These are phyloP conservation scores for Pholiota adiposa DNA, from an alignment of 1,284 basidiomycete species.

Conservation along the genomic window DNA sequence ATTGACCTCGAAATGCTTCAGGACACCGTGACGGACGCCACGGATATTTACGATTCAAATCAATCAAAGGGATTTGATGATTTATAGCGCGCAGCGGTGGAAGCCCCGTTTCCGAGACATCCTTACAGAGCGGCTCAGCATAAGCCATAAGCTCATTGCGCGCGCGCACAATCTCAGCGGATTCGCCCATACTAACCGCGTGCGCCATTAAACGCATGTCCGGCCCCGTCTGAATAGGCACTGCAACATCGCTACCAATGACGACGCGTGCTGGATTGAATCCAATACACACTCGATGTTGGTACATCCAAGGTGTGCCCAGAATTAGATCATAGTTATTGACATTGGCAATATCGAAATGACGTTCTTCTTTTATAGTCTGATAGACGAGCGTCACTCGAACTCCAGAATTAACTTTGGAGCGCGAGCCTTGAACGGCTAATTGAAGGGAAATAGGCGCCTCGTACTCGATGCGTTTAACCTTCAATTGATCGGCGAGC, in stretches of 20 bases:
- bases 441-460: slow-evolving; percentile 8
- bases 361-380: slow-evolving; percentile 19
- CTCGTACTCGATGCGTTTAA: background rate
- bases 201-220: background rate
- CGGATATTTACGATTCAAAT: slow-evolving; percentile 24
- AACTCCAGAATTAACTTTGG: slow-evolving; percentile 11
- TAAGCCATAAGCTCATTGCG: slow-evolving; percentile 14
- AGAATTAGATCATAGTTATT: slow-evolving; percentile 35
- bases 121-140: slow-evolving; percentile 20
- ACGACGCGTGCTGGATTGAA: slow-evolving; percentile 16
- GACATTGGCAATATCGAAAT: slow-evolving; percentile 24
- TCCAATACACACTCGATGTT: slow-evolving; percentile 25
- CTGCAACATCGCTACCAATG: slow-evolving; percentile 1
- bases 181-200: slow-evolving; percentile 13
- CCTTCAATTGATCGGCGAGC: slow-evolving; percentile 7
- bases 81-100: slow-evolving; percentile 32
- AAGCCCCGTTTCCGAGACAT: slow-evolving; percentile 20
- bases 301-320: slow-evolving; percentile 34
- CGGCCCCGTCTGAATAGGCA: background rate
- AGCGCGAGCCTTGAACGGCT: slow-evolving; percentile 12
- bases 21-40: slow-evolving; percentile 30
- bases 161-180: slow-evolving; percentile 19
- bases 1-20: slow-evolving; percentile 24
- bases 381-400: slow-evolving; percentile 30
- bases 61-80: slow-evolving; percentile 31